Percentiles rank a stretch among this genome's conserved stretches.
Evolutionary conservation across 2,329 filamentous ascomycete genomes (phyloP).

Genomic region (Apiospora malaysiana): DNA sequence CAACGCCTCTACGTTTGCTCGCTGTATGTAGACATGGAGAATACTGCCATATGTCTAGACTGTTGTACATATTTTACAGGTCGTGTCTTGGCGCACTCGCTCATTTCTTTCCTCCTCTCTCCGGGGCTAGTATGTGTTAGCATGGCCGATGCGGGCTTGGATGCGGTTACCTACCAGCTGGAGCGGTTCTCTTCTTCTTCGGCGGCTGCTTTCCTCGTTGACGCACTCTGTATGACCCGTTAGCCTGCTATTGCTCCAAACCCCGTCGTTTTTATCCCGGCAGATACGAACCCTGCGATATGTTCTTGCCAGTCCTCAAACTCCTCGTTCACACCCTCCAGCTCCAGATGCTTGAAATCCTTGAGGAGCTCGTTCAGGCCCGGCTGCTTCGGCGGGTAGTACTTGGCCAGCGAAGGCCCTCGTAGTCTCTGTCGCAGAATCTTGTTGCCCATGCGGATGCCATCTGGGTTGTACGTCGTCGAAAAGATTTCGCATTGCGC

Average conservation of each 20-base stretch:
- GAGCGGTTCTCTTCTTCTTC: constrained; percentile 77
- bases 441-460: constrained; percentile 86
- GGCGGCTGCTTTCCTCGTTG: constrained; percentile 84
- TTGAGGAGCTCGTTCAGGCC: constrained; percentile 73
- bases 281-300: constrained; percentile 64
- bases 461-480: constrained; percentile 86
- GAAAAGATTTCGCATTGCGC: constrained; percentile 91
- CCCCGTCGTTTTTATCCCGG: not conserved
- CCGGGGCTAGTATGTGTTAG: not conserved
- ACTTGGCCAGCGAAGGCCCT: constrained; percentile 82
- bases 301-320: constrained; percentile 82
- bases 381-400: constrained; percentile 78
- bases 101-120: constrained; percentile 24
- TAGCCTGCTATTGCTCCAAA: constrained; percentile 30
- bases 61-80: constrained; percentile 30
- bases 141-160: not conserved
- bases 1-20: not conserved
- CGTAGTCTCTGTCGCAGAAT: constrained; percentile 85
- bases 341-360: constrained; percentile 71
- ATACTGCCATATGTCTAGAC: constrained; percentile 24
- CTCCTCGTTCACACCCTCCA: constrained; percentile 74
- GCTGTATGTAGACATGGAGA: not conserved
- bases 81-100: constrained; percentile 4
- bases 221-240: constrained; percentile 63
- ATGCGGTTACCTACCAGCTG: constrained; percentile 28